Conservation (phyloP, 345 rosid species). For the Cardiospermum halicacabum region DNA sequence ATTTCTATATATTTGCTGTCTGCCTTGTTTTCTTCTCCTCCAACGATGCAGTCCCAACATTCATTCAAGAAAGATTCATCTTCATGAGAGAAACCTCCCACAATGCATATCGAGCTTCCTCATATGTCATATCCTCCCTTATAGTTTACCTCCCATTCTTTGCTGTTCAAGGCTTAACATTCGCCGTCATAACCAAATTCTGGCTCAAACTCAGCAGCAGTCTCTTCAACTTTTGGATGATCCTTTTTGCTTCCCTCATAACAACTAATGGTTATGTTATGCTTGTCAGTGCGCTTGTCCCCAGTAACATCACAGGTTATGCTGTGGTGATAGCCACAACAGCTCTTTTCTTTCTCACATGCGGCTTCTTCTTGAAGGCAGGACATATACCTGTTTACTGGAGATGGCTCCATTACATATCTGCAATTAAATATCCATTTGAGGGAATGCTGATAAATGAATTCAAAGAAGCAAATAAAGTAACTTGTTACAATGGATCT, state of each 20-base stretch:
- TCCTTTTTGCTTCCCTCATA: constrained; percentile 49
- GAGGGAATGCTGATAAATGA: constrained; percentile 54
- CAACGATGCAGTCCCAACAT: constrained; percentile 64
- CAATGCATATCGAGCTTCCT: constrained; percentile 63
- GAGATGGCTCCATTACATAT: constrained; percentile 64
- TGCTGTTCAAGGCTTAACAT: constrained; percentile 55
- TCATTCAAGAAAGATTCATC: constrained; percentile 68
- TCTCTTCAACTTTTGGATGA: constrained; percentile 47
- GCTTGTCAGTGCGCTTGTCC: constrained; percentile 67
- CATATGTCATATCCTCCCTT: constrained; percentile 55
- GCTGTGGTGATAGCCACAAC: constrained; percentile 64
- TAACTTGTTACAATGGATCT: constrained; percentile 29
- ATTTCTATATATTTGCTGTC: constrained; percentile 59
- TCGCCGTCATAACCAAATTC: constrained; percentile 34
- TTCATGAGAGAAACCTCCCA: constrained; percentile 65
- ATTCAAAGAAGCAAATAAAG: constrained; percentile 28
- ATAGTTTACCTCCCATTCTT: constrained; percentile 61
- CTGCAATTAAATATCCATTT: constrained; percentile 64
- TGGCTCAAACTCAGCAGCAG: constrained; percentile 33
- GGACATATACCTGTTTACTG: constrained; percentile 37
- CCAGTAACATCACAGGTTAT: constrained; percentile 58
- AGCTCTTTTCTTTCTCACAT: constrained; percentile 59
- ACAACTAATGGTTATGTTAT: constrained; percentile 62
- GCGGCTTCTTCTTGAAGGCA: constrained; percentile 54
- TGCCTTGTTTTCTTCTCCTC: constrained; percentile 67